A percentile compares a stretch with the other conserved stretches of the same genome.
phyloP scores from a whole-genome alignment of 768 basidiomycete species.

The Termitomyces sp. region DNA sequence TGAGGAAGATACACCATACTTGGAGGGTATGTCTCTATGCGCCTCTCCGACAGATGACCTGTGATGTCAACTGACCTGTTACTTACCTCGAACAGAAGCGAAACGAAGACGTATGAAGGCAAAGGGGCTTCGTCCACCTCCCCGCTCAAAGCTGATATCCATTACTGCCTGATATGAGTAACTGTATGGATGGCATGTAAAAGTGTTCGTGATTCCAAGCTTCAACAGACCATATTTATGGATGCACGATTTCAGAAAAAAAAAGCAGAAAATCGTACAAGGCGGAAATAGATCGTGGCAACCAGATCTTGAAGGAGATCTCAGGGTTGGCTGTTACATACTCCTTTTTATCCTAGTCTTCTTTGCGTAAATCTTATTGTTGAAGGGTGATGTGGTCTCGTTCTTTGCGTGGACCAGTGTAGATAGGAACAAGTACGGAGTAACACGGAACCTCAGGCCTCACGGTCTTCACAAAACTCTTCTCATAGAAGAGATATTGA shows the following conservation, averaged over 20 bases:
- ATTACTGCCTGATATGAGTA: constrained; percentile 5
- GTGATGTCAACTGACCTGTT: constrained; percentile 10
- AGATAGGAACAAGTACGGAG: not conserved
- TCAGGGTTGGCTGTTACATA: constrained; percentile 14
- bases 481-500: not conserved
- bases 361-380: not conserved
- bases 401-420: not conserved
- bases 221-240: too few species aligned
- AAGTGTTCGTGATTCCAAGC: not conserved
- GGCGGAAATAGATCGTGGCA: not conserved
- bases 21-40: constrained; percentile 65
- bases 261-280: not conserved
- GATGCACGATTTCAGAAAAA: not conserved
- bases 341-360: not conserved
- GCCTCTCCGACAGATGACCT: constrained; percentile 4
- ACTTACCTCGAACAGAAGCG: constrained; percentile 40
- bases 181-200: not conserved
- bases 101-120: constrained; percentile 74
- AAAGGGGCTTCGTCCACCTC: constrained; percentile 63
- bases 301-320: not conserved
- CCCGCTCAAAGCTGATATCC: constrained; percentile 32
- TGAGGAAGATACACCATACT: constrained; percentile 69
- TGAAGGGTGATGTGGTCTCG: not conserved
- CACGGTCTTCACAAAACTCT: not conserved
- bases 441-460: not conserved